phyloP scores from a whole-genome alignment of 108 stramenopile genomes.

The Cylindrotheca fusiformis region DNA sequence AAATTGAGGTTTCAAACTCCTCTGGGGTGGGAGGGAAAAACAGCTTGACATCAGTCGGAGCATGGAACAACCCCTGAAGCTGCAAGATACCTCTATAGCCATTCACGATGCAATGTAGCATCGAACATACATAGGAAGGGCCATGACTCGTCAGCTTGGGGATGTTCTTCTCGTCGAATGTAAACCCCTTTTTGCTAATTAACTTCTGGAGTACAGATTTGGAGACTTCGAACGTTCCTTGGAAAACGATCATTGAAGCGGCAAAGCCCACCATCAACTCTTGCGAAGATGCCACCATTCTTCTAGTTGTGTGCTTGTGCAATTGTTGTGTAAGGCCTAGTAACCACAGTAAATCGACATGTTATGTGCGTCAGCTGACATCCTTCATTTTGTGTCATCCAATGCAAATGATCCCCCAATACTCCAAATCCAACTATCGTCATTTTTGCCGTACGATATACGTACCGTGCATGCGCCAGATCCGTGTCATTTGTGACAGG shows the following conservation, averaged over 20 bases:
- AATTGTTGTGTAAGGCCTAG: no score
- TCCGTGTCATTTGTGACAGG: no score
- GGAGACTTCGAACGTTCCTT: neutral
- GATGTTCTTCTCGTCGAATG: neutral
- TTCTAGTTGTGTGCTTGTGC: no score
- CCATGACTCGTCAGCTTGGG: neutral
- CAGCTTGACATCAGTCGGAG: neutral
- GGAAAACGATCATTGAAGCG: neutral
- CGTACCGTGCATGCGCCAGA: no score
- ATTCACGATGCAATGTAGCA: conserved; percentile 2
- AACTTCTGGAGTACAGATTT: neutral
- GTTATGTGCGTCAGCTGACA: no score
- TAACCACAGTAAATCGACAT: no score
- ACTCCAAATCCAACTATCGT: no score
- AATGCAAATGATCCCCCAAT: no score
- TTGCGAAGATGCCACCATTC: neutral
- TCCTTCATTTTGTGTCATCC: no score
- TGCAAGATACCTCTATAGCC: conserved; percentile 2
- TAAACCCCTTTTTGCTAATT: neutral
- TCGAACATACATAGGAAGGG: conserved; percentile 6
- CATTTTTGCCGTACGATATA: no score
- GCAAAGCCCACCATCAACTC: neutral
- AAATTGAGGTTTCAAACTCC: neutral
- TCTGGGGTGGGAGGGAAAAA: neutral
- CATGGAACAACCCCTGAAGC: neutral